Evolutionary conservation across 345 rosid genomes (phyloP).

Genomic region (Leavenworthia alabamica): DNA sequence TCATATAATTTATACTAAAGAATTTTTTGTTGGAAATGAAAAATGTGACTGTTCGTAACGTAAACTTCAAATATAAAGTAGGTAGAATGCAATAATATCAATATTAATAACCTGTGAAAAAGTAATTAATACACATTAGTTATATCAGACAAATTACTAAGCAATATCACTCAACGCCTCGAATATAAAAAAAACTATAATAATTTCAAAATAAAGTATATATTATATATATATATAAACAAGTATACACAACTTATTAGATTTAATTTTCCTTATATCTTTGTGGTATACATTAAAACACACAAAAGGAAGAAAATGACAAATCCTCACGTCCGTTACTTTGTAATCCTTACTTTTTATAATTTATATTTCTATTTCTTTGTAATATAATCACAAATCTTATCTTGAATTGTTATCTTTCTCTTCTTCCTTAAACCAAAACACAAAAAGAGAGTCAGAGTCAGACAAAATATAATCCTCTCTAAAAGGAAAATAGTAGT

Average conservation of each 20-base stretch:
- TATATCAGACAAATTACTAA: constrained; percentile 26
- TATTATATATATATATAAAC: not conserved
- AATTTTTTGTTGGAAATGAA: not conserved
- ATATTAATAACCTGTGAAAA: constrained; percentile 19
- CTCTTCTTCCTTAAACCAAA: constrained; percentile 28
- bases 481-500: not conserved
- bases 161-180: constrained; percentile 32
- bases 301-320: constrained; percentile 45
- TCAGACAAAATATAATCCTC: not conserved
- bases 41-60: constrained; percentile 21
- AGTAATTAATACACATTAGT: constrained; percentile 20
- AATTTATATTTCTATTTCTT: constrained; percentile 28
- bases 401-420: constrained; percentile 30
- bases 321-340: constrained; percentile 62
- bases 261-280: not conserved
- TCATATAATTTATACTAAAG: not conserved
- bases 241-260: not conserved
- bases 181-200: constrained; percentile 22
- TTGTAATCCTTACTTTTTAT: constrained; percentile 35
- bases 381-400: constrained; percentile 35
- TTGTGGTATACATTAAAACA: constrained; percentile 18
- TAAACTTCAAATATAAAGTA: constrained; percentile 24
- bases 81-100: constrained; percentile 26
- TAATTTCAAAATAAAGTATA: not conserved
- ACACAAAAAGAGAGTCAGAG: constrained; percentile 26